Base-by-base conservation (phyloP, 106 monocot genomes). In the Hemerocallis citrina region DNA sequence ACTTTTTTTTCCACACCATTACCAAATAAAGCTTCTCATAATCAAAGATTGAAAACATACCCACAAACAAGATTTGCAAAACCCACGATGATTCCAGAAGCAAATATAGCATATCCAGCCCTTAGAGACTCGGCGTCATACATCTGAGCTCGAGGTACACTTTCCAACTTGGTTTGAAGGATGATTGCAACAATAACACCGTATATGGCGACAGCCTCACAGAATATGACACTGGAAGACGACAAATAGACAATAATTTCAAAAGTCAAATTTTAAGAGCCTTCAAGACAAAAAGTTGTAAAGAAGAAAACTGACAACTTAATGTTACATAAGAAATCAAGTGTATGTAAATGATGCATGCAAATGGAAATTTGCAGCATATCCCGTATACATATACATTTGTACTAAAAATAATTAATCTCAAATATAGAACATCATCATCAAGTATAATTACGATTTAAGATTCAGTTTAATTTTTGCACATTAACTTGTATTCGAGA, bases 141-240 rank as follows among this genome's bases (percentile, higher is more conserved):
- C 46, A 94, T 25, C 70, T 62, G 77, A 28, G 85, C 79, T 34
- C 74, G 3, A 29, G 89, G 77, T 5, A 95, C 94, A 54, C 94
- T 95, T 62, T 94, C 89, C 37, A 94, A 57, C 77, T 94, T 94
- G 22, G 93, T 94, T 71, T 94, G 93, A 3, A 93, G 70, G 21
- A 94, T 89, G 63, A 94, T 94, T 64, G 93, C 93, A 32, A 94
- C 93, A 55, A 85, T 94, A 34, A 85, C 93, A 28, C 93, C 93
- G 73, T 93, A 93, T 48, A 93, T 89, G 8, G 93, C 93, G 66
- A 93, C 93, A 54, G 93, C 93, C 77, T 94, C 93, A 59, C 93
- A 94, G 43, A 94, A 94, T 65, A 94, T 94, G 16, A 94, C 93
- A 75, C 93, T 89, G 80, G 15, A 56, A 49, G 41, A 24, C n/a